These are phyloP conservation scores for Daldinia decipiens DNA, from an alignment of 495 filamentous ascomycete genomes.

Conservation along the genomic window DNA sequence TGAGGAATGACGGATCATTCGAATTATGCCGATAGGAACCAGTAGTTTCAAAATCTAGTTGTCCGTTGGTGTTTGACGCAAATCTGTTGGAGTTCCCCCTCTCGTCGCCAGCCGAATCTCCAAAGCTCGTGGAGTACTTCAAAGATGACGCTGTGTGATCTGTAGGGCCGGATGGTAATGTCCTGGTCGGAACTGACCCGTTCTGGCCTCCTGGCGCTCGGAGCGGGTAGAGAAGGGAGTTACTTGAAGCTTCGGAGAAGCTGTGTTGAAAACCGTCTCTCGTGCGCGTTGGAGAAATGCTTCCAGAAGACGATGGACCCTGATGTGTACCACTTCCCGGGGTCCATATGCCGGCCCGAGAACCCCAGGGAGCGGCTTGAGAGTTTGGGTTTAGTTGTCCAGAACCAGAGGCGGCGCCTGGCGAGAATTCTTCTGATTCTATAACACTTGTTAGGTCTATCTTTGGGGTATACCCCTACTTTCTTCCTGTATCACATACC, in stretches of 20 bases:
- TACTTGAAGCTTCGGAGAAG: slow-evolving; percentile 26
- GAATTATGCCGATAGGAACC: slow-evolving; percentile 41
- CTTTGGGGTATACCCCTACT: not conserved
- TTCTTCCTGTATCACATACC: slow-evolving; percentile 48
- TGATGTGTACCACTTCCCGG: slow-evolving; percentile 21
- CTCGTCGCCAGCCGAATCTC: slow-evolving; percentile 30
- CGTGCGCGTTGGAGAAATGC: slow-evolving; percentile 38
- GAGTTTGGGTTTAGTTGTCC: slow-evolving; percentile 36
- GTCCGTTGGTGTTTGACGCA: slow-evolving; percentile 21
- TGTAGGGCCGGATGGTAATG: slow-evolving; percentile 36
- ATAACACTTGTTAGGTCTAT: slow-evolving; percentile 37
- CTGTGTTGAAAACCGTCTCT: slow-evolving; percentile 32
- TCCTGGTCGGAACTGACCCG: slow-evolving; percentile 22
- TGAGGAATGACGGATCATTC: slow-evolving; percentile 32
- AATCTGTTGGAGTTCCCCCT: slow-evolving; percentile 23
- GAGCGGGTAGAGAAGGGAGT: slow-evolving; percentile 16
- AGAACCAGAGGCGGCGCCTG: slow-evolving; percentile 38
- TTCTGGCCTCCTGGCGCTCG: slow-evolving; percentile 32
- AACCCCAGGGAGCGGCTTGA: slow-evolving; percentile 33
- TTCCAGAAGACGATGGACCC: slow-evolving; percentile 29
- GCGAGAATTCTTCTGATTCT: slow-evolving; percentile 54
- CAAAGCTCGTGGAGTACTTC: slow-evolving; percentile 25
- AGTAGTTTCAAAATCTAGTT: slow-evolving; percentile 25
- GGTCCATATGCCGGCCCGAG: slow-evolving; percentile 31
- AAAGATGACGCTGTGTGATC: slow-evolving; percentile 25